Evolutionary conservation across 495 filamentous ascomycete species (phyloP).

Genomic region (Penicillium paxilli): DNA sequence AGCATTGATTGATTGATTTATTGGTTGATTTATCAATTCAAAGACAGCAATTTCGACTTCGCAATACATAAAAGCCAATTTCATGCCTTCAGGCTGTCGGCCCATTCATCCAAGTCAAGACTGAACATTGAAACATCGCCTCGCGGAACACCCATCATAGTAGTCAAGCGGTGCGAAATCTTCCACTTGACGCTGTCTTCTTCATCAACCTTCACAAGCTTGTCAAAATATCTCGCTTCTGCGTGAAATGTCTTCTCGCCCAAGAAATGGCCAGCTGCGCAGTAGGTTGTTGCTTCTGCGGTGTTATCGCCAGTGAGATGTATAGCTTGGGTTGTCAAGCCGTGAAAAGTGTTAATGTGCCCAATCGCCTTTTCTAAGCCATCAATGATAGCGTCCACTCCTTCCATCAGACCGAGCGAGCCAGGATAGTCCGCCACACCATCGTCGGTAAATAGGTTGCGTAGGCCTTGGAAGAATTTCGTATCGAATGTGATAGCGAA

Average conservation of each 20-base stretch:
- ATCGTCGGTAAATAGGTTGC: not conserved
- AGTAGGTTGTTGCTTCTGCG: slow-evolving; percentile 1
- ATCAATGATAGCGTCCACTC: not conserved
- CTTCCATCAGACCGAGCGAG: not conserved
- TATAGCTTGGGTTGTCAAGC: not conserved
- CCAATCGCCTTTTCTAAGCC: not conserved
- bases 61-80: no score
- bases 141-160: slow-evolving; percentile 1
- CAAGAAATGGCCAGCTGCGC: slow-evolving; percentile 1
- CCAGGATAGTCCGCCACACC: not conserved
- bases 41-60: no score
- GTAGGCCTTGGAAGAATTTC: not conserved
- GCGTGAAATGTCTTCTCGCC: not conserved
- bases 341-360: not conserved
- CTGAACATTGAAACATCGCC: slow-evolving; percentile 1
- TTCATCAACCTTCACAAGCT: not conserved
- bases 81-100: not conserved
- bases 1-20: no score
- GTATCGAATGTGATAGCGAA: not conserved
- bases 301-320: not conserved
- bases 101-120: not conserved
- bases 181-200: not conserved
- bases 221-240: slow-evolving; percentile 1
- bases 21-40: no score
- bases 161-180: not conserved